Evolutionary conservation across 23 red algal species (phyloP), one percentile per base, ranked within the genome.

Genomic region (Agarophyton chilense): DNA sequence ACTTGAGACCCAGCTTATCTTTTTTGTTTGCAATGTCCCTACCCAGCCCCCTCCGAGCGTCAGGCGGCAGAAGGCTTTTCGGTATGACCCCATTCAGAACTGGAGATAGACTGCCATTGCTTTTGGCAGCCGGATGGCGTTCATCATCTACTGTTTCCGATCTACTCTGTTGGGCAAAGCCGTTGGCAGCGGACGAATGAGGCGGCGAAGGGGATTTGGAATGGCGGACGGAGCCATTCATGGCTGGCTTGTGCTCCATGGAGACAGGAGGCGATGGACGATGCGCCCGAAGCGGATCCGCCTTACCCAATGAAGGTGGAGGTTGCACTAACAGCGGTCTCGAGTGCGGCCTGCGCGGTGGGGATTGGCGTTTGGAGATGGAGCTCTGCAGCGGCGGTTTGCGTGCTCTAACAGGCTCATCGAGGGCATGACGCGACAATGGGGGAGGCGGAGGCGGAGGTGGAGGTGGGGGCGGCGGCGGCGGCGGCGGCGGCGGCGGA

Each of bases 311-410:
- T 10, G 22, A 28, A 8, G 55, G 55, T 11, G 55, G 55, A 41
- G 64, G 64, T 26, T 70, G 64, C 6, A 70, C 64, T 10, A 70
- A 42, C 64, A 70, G n/a, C 64, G 64, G 35, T 18, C 64, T 36
- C 55, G 55, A 28, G 22, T 28, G 55, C 55, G 55, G 22, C 52
- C 8, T 13, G 2, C 16, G 16, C 17, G 52, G 10, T 2, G 52
- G 22, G 16, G 52, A 21, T 21, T 55, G 16, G 10, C 52, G 10
- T 4, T 58, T 7, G 22, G 55, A 58, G 12, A 4, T 28, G 22
- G 55, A 28, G 11, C 22, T 6, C 5, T 29, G 55, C 55, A 3
- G 55, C 55, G 11, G 22, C 24, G 55, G 22, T 11, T 58, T 58
- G 5, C 8, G 16, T 21, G 52, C 16, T 55, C 52, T 28, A 28